These are phyloP conservation scores for Lomentospora prolificans DNA, from an alignment of 2,329 filamentous ascomycete genomes.

Conservation along the genomic window DNA sequence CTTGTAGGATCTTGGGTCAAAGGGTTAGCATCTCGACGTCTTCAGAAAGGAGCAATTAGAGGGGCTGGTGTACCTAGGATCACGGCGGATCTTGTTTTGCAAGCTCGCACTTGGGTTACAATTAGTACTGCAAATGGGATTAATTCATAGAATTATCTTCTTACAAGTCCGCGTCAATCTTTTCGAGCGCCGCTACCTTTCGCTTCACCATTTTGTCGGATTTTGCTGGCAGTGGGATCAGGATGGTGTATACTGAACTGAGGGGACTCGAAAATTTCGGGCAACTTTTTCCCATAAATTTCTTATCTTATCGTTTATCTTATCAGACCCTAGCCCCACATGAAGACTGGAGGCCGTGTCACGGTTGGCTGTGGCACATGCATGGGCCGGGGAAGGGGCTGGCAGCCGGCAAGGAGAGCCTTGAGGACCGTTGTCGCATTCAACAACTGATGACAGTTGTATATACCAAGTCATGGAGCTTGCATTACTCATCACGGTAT, in stretches of 20 bases:
- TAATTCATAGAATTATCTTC: neutral
- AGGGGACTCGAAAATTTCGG: constrained; percentile 7
- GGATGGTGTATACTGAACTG: neutral
- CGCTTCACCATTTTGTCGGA: constrained; percentile 61
- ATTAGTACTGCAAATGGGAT: constrained; percentile 18
- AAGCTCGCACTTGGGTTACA: constrained; percentile 56
- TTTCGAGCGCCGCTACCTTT: constrained; percentile 86
- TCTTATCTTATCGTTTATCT: constrained; percentile 8
- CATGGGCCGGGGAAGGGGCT: no score
- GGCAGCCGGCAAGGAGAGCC: no score
- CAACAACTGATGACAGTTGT: no score
- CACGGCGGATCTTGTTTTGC: constrained; percentile 82
- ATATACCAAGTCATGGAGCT: no score
- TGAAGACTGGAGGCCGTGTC: neutral
- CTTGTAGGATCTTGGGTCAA: constrained; percentile 59
- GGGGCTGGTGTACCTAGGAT: constrained; percentile 54
- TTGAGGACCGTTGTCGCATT: no score
- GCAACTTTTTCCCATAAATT: neutral
- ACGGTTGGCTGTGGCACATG: neutral
- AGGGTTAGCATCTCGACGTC: constrained; percentile 9
- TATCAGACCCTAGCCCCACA: neutral
- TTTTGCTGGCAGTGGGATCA: neutral
- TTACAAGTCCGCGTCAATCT: constrained; percentile 81
- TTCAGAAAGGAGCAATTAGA: neutral
- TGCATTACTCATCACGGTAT: no score